Base-by-base conservation (phyloP, 2,329 filamentous ascomycete genomes). In the Chaetomiaceae sp. region DNA sequence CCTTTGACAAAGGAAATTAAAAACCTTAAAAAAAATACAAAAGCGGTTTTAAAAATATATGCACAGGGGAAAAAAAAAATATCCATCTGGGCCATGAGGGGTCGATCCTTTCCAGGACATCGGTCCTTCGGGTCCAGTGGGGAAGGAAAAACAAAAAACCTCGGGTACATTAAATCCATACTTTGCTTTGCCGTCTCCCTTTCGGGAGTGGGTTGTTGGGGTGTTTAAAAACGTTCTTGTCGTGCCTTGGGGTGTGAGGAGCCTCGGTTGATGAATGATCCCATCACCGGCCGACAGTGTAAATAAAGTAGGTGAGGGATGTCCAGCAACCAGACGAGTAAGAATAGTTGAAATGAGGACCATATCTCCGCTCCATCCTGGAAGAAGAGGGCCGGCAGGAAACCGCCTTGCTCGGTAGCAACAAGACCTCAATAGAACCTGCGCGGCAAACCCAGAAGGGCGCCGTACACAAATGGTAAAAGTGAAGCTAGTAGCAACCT, bases 401-500 rank as follows among this genome's bases (percentile, higher is more conserved):
- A 37, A 48, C 33, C 37, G n/a, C n/a, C n/a, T 20, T 18, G 37
- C 30, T 20, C 7, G 10, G 25, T 4, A 18, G 30, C 34, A 33
- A 40, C 16, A 25, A n/a, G n/a, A n/a, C n/a, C n/a, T 18, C n/a
- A 25, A 45, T 13, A 40, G 33, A 43, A 37, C 16, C 10, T 36
- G 18, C 38, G 14, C n/a, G 45, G 25, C 16, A 4, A 29, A 38
- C 32, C 27, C 33, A 5, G 38, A 10, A 29, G 20, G 2, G 18
- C 25, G 20, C 36, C 16, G n/a, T 11, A 14, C 33, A 38, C n/a
- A 20, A 21, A 14, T 13, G 16, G n/a, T 25, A 18, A 23, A 38
- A 27, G 36, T 14, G 32, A 23, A 34, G 30, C 29, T 76, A 80
- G 66, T 77, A 74, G 64, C 71, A 80, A 54, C 76, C 75, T 65